Base-by-base conservation (phyloP, 371 early-diverging fungal genomes). In the Mucor velutinosus region DNA sequence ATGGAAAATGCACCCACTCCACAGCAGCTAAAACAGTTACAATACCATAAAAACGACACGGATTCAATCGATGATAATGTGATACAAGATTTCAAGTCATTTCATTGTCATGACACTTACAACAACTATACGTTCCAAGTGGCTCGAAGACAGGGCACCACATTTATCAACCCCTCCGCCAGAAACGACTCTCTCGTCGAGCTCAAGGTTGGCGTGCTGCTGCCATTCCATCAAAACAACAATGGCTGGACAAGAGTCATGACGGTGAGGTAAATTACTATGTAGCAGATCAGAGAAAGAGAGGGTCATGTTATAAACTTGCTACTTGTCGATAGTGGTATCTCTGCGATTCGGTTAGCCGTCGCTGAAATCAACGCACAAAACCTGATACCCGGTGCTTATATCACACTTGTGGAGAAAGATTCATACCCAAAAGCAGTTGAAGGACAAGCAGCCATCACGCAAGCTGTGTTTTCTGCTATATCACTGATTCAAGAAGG, bases 261-360 rank as follows among this genome's bases (percentile, higher is more conserved):
- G 37, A 83, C 83, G 4, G 59, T 79, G 56, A 83, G 80, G 83
- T 80, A 73, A 27, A 58, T 33, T 10, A 14, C 37, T 33, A 33
- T 33, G 6, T 58, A 27, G 43, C 7, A 21, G 32, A 39, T 23
- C 15, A 15, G 41, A 19, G 19, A 45, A 45, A 45, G 19, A 45
- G 19, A 45, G 51, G 51, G 51, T 25, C 37, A 25, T 12, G 8
- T 51, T 51, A 45, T 11, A 45, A 51, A 51, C 14, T 43, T 6
- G 30, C 11, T 61, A 2, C 30, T 4, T 30, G 1, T 35, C 51
- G 14, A 21, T 62, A 87, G 88, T 66, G 88, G 88, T 21, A 75
- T 84, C 15, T 84, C 86, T 0, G 88, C 88, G 1, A 83, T 87
- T 51, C 80, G 88, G 35, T 65, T 87, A 60, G 88, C 88, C 23